Conservation (phyloP, 2,329 filamentous ascomycete species). For the Fusarium citri region DNA sequence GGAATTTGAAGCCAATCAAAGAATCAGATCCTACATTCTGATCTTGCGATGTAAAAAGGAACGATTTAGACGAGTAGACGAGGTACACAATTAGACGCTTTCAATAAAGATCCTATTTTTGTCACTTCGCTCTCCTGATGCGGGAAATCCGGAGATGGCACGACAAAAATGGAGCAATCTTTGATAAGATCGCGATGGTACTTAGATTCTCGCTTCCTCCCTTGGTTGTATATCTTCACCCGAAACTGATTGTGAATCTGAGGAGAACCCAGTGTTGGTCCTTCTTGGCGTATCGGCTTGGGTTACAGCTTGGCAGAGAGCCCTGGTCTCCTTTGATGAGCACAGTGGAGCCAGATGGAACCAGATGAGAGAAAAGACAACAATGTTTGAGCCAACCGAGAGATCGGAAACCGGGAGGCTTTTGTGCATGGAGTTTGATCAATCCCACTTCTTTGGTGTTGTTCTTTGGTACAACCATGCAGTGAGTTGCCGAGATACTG, state of each 20-base stretch:
- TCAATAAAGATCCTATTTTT: background rate
- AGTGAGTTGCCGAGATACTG: background rate
- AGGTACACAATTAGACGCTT: background rate
- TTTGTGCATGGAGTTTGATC: too few relatives aligned
- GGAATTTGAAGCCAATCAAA: constrained; percentile 59
- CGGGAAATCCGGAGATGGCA: background rate
- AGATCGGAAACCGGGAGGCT: accelerated
- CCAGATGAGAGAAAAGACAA: background rate
- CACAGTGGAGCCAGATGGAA: background rate
- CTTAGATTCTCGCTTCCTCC: background rate
- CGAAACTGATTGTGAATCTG: background rate
- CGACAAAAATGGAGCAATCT: background rate
- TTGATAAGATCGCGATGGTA: background rate
- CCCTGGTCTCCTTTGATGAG: background rate
- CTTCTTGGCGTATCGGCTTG: background rate
- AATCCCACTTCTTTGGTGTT: too few relatives aligned
- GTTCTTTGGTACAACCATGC: too few relatives aligned
- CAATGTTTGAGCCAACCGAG: background rate
- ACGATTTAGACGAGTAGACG: background rate
- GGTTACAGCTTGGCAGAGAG: background rate
- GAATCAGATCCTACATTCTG: constrained; percentile 32
- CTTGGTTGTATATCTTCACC: background rate
- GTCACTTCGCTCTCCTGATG: background rate
- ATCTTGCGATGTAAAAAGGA: background rate
- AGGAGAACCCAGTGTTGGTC: background rate